phyloP scores from a whole-genome alignment of 441 rosid species.

The Erodium moschatum region DNA sequence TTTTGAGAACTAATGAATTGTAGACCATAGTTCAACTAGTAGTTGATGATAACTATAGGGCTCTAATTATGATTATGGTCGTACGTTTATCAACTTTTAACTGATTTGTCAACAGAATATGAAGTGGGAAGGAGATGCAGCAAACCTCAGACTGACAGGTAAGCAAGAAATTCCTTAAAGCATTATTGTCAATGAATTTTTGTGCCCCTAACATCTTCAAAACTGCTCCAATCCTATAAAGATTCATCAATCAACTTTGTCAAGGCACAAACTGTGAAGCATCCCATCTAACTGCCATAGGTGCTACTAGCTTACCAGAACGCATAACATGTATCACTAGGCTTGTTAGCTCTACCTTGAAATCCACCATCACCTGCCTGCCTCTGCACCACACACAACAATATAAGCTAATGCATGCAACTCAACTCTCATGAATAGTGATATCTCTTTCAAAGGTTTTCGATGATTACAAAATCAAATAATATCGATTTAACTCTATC shows the following conservation, averaged over 20 bases:
- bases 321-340: conserved; percentile 92
- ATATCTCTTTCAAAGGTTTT: neutral
- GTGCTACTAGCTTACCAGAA: conserved; percentile 51
- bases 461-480: neutral
- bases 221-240: conserved; percentile 67
- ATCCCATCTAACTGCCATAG: conserved; percentile 7
- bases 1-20: too few relatives aligned
- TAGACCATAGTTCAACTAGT: too few relatives aligned
- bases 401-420: too few relatives aligned
- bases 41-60: neutral
- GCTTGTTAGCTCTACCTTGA: conserved; percentile 80
- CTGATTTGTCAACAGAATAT: neutral
- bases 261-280: conserved; percentile 10
- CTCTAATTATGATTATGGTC: neutral
- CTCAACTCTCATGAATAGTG: neutral
- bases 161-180: conserved; percentile 55
- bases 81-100: neutral
- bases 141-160: conserved; percentile 75
- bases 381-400: conserved; percentile 40
- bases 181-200: conserved; percentile 43
- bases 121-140: conserved; percentile 18
- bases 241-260: conserved; percentile 17
- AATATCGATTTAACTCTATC: neutral
- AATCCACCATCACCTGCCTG: conserved; percentile 80
- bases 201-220: conserved; percentile 61